phyloP scores from a whole-genome alignment of 306 rosid genomes.

The Malus domestica region ASM211411v1 NC_041805.1:23868501-23869000 shows the following conservation, averaged over 20 bases:
- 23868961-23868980: slow-evolving; percentile 39
- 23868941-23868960: not conserved
- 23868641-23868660: slow-evolving; percentile 33
- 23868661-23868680: slow-evolving; percentile 42
- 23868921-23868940: not conserved
- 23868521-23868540: no score
- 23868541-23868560: not conserved
- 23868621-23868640: no score
- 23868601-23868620: no score
- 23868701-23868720: not conserved
- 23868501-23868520: no score
- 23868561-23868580: not conserved
- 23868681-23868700: slow-evolving; percentile 15
- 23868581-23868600: no score
- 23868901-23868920: not conserved
- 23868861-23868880: slow-evolving; percentile 32
- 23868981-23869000: slow-evolving; percentile 23
- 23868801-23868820: slow-evolving; percentile 21
- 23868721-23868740: not conserved
- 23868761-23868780: not conserved
- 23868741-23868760: not conserved
- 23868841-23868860: slow-evolving; percentile 35
- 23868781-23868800: slow-evolving; percentile 32
- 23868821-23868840: slow-evolving; percentile 27
- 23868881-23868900: not conserved